phyloP scores from a whole-genome alignment of 352 stramenopile species.

The Pythium folliculosum region DNA sequence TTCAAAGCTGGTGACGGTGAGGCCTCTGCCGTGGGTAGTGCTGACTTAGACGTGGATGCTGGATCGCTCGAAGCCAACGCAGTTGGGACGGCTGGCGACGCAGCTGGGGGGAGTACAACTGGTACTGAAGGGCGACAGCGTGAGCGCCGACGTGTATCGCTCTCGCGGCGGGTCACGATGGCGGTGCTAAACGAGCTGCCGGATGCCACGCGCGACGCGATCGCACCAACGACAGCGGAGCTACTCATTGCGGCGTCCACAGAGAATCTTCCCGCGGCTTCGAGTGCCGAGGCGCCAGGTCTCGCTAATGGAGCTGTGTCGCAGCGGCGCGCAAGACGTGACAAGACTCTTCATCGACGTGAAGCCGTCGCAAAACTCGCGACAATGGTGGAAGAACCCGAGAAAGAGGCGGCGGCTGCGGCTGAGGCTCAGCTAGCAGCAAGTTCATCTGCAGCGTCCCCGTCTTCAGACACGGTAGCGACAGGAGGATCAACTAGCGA shows the following conservation, averaged over 20 bases:
- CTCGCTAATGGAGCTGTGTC: neutral
- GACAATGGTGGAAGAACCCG: slow-evolving; percentile 31
- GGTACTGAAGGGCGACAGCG: slow-evolving; percentile 1
- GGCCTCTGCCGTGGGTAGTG: neutral
- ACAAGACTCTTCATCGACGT: slow-evolving; percentile 24
- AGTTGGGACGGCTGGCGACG: neutral
- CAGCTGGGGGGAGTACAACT: neutral
- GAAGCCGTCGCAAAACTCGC: slow-evolving; percentile 26
- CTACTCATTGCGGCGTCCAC: neutral
- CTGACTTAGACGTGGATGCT: neutral
- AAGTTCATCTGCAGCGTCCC: neutral
- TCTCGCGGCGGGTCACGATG: slow-evolving; percentile 28
- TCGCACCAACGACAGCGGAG: neutral
- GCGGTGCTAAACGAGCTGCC: slow-evolving; percentile 25
- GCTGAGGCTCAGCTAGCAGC: neutral
- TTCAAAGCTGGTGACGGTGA: slow-evolving; percentile 25
- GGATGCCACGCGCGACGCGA: slow-evolving; percentile 17
- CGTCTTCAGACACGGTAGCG: too few species aligned
- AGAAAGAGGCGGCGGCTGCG: slow-evolving; percentile 18
- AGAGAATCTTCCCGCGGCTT: neutral
- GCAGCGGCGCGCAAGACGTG: slow-evolving; percentile 12
- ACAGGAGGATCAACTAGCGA: neutral
- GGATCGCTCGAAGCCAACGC: neutral
- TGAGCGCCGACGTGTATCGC: slow-evolving; percentile 21
- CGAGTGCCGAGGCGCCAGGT: neutral